Base-by-base conservation (phyloP, 768 basidiomycete genomes). In the Suillus placidus region DNA sequence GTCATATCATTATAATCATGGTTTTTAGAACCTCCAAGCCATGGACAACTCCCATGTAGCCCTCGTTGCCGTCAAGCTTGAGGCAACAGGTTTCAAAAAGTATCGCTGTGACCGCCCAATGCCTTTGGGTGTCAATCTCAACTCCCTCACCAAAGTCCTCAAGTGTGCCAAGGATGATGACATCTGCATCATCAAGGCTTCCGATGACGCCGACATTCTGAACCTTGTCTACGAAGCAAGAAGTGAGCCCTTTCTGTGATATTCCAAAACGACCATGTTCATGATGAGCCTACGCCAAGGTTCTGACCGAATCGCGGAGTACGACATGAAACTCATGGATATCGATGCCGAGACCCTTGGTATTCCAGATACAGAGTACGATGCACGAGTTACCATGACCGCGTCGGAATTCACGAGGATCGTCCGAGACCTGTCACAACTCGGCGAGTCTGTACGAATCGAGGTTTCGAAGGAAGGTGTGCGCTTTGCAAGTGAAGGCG, bases 41-140 rank as follows among this genome's bases (percentile, higher is more conserved):
- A 99, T 99, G 97, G 97, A 99, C 82, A 99, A 98, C 85, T 97
- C 97, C 3, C 97, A 99, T 79, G 97, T 99, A 72, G 97, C 97
- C 1, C 92, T 99, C 70, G 97, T 99, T 47, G 82, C 94, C 9
- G 94, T 97, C 56, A 86, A 91, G 67, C 85, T 99, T 37, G 81
- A 90, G 47, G 86, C 88, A 1, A 80, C 85, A 0, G 94, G 93
- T 38, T 99, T 99, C 85, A 84, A 87, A 71, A 82, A 84, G 61
- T 99, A 91, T 79, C 90, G 97, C 69, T 99, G 97, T 75, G 97
- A 99, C 79, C 87, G 95, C 7, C 93, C 96, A 40, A 93, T 99
- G 86, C 92, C 93, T 0, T 85, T 96, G 32, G 94, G 94, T 64
- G 89, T 93, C 72, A 93, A 97, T 80, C 83, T 99, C 43, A 85